Evolutionary conservation across 2,329 filamentous ascomycete genomes (phyloP), one percentile per base, ranked within the genome.

Genomic region (Geosmithia flava): DNA sequence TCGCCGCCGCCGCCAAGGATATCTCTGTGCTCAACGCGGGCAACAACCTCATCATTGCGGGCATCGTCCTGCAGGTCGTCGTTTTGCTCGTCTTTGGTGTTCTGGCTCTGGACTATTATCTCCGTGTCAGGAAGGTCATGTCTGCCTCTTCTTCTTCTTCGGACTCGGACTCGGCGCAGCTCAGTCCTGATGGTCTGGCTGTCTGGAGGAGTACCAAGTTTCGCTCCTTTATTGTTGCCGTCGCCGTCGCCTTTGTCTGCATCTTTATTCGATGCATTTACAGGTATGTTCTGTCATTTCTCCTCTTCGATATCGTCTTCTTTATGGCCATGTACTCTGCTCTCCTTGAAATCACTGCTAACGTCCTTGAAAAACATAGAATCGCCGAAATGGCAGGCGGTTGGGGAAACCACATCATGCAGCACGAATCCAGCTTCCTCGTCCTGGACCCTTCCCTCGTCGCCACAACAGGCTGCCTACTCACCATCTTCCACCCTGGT

Each of bases 331-430:
- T 23, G 39, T 39, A 39, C 16, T 39, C 30, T 23, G n/a, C 44
- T 44, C n/a, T 44, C 19, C 20, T 44, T 42, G 4, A 7, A 41
- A 2, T 43, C 41, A 27, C 43, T 23, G 13, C 29, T 29, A n/a
- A 47, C 33, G n/a, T 30, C 7, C 29, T 7, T 30, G 29, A 11
- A 11, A 8, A 11, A 4, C 7, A 20, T 47, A 78, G 76, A 55
- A 75, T 82, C 47, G 74, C 72, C 1, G 79, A 83, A 58, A 80
- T 83, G 76, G 72, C 74, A 2, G 75, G 76, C 23, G 79, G 80
- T 19, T 83, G 78, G 78, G 75, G 74, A 10, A 81, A 79, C 62
- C 57, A 67, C 16, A 75, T 82, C 58, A 82, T 83, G 77, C 75
- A 78, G 53, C 71, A 81, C 59, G 67, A 83, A 64, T 64, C 68